Conservation (phyloP, 441 rosid species). For the Euphorbia celastroides region DNA sequence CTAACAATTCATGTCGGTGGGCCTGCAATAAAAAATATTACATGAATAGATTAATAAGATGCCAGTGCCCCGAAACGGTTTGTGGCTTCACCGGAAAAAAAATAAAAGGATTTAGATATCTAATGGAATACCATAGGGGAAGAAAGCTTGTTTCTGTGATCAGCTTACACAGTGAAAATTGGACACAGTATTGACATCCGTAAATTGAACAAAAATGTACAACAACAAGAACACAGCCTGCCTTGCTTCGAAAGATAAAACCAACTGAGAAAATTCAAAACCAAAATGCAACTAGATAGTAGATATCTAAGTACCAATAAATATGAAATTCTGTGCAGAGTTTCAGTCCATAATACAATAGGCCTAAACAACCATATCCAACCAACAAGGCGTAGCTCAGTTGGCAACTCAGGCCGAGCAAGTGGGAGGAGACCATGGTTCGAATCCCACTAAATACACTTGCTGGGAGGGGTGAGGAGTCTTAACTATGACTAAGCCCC, state of each 20-base stretch:
- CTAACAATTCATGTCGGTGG: conserved; percentile 83
- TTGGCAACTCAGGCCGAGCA: too few relatives aligned
- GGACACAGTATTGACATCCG: neutral
- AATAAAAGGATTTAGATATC: neutral
- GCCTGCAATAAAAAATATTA: conserved; percentile 47
- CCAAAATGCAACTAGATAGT: neutral
- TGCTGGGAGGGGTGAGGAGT: too few relatives aligned
- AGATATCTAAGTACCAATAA: neutral
- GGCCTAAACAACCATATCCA: neutral
- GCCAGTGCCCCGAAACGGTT: neutral
- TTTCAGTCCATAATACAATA: neutral
- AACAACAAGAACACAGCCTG: too few relatives aligned
- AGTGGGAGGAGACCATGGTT: too few relatives aligned
- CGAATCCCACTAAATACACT: too few relatives aligned
- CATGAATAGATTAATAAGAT: neutral
- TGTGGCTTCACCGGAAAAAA: conserved; percentile 2
- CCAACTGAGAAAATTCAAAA: neutral
- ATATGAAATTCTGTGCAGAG: neutral
- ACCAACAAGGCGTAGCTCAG: too few relatives aligned
- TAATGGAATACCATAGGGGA: neutral
- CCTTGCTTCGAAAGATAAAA: neutral
- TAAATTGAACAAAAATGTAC: too few relatives aligned
- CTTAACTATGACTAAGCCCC: too few relatives aligned
- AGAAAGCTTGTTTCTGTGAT: neutral
- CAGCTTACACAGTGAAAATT: neutral